phyloP scores from a whole-genome alignment of 164 flowering plant species.

The Chloranthus sessilifolius region DNA sequence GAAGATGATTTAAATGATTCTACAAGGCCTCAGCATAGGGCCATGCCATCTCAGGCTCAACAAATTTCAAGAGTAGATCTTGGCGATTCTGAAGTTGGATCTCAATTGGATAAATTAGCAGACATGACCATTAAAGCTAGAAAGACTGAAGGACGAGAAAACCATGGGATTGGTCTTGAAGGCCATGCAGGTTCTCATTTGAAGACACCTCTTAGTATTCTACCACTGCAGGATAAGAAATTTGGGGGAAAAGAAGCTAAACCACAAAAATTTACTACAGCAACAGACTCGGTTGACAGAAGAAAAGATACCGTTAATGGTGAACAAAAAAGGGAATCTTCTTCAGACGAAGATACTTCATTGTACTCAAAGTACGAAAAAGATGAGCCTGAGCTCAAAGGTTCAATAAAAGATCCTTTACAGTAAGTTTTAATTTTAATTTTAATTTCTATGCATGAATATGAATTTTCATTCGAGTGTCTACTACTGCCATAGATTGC shows the following conservation, averaged over 20 bases:
- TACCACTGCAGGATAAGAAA: slow-evolving; percentile 37
- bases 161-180: slow-evolving; percentile 28
- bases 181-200: slow-evolving; percentile 33
- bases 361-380: slow-evolving; percentile 81
- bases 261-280: slow-evolving; percentile 31
- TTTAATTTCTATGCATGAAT: no score
- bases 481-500: no score
- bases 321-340: slow-evolving; percentile 48
- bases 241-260: slow-evolving; percentile 34
- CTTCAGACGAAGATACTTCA: slow-evolving; percentile 61
- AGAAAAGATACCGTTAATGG: slow-evolving; percentile 30
- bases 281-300: slow-evolving; percentile 29
- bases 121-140: slow-evolving; percentile 36
- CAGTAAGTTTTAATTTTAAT: slow-evolving; percentile 54
- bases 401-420: slow-evolving; percentile 57
- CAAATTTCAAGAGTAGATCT: slow-evolving; percentile 32
- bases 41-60: slow-evolving; percentile 28
- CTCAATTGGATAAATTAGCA: slow-evolving; percentile 27
- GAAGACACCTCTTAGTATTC: slow-evolving; percentile 22
- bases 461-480: no score
- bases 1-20: slow-evolving; percentile 47
- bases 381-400: slow-evolving; percentile 82
- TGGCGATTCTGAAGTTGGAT: slow-evolving; percentile 33
- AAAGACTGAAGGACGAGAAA: slow-evolving; percentile 29
- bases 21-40: slow-evolving; percentile 25